Evolutionary conservation across 495 filamentous ascomycete genomes (phyloP).

Genomic region (Umbilicaria muhlenbergii): DNA sequence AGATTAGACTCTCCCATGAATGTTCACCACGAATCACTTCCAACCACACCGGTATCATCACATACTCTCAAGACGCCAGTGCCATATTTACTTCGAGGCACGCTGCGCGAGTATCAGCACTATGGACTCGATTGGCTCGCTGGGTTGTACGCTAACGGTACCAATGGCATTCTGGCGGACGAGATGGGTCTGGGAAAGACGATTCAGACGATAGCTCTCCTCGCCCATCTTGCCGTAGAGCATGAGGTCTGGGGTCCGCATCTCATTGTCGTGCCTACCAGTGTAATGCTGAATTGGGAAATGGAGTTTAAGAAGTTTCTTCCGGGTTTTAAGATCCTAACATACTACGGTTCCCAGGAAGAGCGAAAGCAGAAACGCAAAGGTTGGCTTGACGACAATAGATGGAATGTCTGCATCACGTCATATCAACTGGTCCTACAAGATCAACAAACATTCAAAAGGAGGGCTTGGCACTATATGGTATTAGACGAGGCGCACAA

Average conservation of each 20-base stretch:
- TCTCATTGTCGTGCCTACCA: conserved; percentile 90
- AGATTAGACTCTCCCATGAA: conserved; percentile 22
- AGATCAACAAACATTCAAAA: conserved; percentile 84
- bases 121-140: conserved; percentile 94
- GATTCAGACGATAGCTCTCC: conserved; percentile 90
- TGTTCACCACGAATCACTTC: conserved; percentile 14
- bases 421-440: conserved; percentile 92
- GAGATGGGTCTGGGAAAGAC: conserved; percentile 99
- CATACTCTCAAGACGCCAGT: conserved; percentile 49
- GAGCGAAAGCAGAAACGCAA: conserved; percentile 80
- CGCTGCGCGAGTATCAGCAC: conserved; percentile 91
- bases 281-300: conserved; percentile 99
- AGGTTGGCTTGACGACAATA: conserved; percentile 78
- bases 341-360: conserved; percentile 88
- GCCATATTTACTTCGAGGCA: conserved; percentile 80
- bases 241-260: conserved; percentile 93
- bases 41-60: conserved; percentile 22
- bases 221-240: conserved; percentile 85
- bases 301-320: conserved; percentile 99
- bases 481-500: conserved; percentile 98
- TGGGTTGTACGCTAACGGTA: conserved; percentile 75
- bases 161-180: conserved; percentile 96
- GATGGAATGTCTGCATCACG: conserved; percentile 95
- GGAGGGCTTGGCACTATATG: conserved; percentile 94
- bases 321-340: conserved; percentile 94